These are phyloP conservation scores for Ramaria rubella DNA, from an alignment of 768 basidiomycete species.

Conservation along the genomic window DNA sequence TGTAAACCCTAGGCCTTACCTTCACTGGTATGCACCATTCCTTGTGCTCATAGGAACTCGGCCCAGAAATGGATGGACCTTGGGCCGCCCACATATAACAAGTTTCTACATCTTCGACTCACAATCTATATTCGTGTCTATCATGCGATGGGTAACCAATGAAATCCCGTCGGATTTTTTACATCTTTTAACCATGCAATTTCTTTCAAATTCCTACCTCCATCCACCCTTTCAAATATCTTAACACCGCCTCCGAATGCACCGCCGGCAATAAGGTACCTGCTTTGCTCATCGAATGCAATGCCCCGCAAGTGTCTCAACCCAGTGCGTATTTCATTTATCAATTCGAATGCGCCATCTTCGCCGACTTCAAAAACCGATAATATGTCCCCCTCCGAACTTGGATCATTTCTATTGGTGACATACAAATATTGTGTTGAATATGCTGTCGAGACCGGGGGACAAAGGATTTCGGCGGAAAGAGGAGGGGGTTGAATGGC, in stretches of 20 bases:
- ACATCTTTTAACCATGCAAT: constrained; percentile 30
- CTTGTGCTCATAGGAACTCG: not conserved
- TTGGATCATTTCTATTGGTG: constrained; percentile 71
- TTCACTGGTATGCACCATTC: not conserved
- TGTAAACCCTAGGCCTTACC: too few species aligned
- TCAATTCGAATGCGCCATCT: constrained; percentile 31
- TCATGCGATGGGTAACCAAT: constrained; percentile 3
- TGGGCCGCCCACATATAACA: too few species aligned
- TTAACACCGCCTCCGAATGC: constrained; percentile 59
- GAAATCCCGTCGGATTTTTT: constrained; percentile 3
- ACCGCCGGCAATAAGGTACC: constrained; percentile 62
- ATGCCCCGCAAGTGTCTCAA: constrained; percentile 66
- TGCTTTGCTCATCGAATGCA: constrained; percentile 45
- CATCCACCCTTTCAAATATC: constrained; percentile 59
- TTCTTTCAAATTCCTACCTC: constrained; percentile 48
- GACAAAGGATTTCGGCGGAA: constrained; percentile 65
- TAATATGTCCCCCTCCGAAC: constrained; percentile 63
- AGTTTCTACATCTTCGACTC: not conserved
- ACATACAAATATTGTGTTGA: constrained; percentile 53
- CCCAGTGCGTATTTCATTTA: constrained; percentile 61
- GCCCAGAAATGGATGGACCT: too few species aligned
- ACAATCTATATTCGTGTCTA: not conserved
- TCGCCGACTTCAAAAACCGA: constrained; percentile 56
- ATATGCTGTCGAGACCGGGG: constrained; percentile 44
- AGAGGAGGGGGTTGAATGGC: constrained; percentile 19